Evolutionary conservation across 371 early-diverging fungal species (phyloP), one percentile per base, ranked within the genome.

Genomic region (Rhizomucor miehei): DNA sequence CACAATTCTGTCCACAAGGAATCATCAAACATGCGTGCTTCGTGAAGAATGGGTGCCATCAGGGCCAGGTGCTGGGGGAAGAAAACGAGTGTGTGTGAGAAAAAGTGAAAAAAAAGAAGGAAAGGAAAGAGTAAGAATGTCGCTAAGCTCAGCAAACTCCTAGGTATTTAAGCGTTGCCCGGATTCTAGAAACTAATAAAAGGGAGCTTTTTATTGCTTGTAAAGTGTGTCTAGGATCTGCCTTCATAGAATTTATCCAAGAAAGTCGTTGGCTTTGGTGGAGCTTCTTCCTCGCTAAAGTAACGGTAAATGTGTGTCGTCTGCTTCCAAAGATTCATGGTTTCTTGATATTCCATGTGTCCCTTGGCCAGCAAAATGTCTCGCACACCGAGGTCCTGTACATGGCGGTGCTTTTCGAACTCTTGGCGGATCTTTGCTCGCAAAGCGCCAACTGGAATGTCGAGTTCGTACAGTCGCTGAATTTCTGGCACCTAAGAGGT

Each of bases 241-340:
- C 92, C 92, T 53, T 87, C 90, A 61, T 88, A 90, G 62, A 95
- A 95, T 71, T 85, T 88, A 58, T 87, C 90, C 65, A 95, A 66
- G 69, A 92, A 95, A 29, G 83, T 83, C 43, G 77, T 66, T 19
- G 89, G 84, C 73, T 89, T 86, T 19, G 89, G 85, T 36, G 82
- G 81, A 41, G 77, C 78, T 62, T 90, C 89, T 52, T 89, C 88
- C 54, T 87, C 83, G 61, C 71, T 75, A 79, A 96, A 96, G 81
- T 89, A 97, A 59, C 89, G 85, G 83, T 93, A 86, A 49, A 96
- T 82, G 52, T 95, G 96, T 54, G 89, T 87, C 60, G 79, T 84
- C 77, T 94, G 92, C 79, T 95, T 98, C 98, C 98, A 98, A 46
- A 87, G 80, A 60, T 97, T 94, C 75, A 93, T 75, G 9, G 95